phyloP scores from a whole-genome alignment of 495 filamentous ascomycete species.

The Cladorrhinum samala region DNA sequence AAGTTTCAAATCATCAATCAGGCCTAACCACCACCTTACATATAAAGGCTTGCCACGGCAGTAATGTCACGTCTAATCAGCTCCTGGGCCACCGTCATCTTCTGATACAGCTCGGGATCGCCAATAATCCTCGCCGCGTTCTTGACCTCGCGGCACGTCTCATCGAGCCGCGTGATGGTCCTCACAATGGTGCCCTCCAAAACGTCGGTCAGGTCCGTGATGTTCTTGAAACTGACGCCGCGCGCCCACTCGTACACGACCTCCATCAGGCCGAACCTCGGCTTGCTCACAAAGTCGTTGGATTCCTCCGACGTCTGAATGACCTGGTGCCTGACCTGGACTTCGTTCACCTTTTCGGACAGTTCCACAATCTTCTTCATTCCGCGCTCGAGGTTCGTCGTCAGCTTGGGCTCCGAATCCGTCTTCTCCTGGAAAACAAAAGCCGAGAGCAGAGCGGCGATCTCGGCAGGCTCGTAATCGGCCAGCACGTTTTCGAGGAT shows the following conservation, averaged over 20 bases:
- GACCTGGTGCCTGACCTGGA: conserved; percentile 84
- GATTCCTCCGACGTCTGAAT: conserved; percentile 81
- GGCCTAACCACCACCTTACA: conserved; percentile 45
- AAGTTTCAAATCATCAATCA: no score
- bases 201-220: conserved; percentile 93
- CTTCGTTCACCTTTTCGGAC: conserved; percentile 81
- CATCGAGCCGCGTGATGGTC: conserved; percentile 85
- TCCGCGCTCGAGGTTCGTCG: conserved; percentile 73
- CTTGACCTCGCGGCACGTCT: conserved; percentile 96
- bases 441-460: conserved; percentile 84
- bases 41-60: conserved; percentile 80
- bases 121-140: conserved; percentile 93
- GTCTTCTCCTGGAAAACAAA: conserved; percentile 99
- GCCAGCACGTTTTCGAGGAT: conserved; percentile 94
- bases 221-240: conserved; percentile 97
- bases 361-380: conserved; percentile 80
- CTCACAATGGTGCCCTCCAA: conserved; percentile 95
- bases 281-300: conserved; percentile 82
- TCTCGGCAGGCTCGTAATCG: conserved; percentile 93
- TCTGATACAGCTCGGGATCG: conserved; percentile 86
- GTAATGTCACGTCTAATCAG: conserved; percentile 95
- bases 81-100: conserved; percentile 96
- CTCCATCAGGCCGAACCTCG: conserved; percentile 88
- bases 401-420: conserved; percentile 74
- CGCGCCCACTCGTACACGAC: conserved; percentile 98